Percentiles rank a stretch among this genome's conserved stretches.
Evolutionary conservation across 1,284 basidiomycete genomes (phyloP).

Genomic region (Ganoderma sp.): DNA sequence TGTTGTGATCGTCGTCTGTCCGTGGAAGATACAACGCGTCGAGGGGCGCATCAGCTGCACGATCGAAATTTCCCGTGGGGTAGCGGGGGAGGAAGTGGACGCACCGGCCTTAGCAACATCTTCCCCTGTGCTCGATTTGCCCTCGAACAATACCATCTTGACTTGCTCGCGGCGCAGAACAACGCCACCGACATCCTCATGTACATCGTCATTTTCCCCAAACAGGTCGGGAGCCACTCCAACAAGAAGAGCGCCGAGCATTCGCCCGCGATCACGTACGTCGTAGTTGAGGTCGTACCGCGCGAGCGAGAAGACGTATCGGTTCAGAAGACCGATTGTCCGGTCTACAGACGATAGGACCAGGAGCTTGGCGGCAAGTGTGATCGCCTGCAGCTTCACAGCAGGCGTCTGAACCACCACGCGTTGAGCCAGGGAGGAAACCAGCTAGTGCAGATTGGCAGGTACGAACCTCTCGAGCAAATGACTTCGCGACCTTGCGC

Average conservation of each 20-base stretch:
- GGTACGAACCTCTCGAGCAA: constrained; percentile 66
- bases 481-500: constrained; percentile 75
- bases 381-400: constrained; percentile 84
- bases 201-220: constrained; percentile 45
- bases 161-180: constrained; percentile 84
- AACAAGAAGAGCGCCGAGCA: constrained; percentile 73
- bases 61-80: neutral
- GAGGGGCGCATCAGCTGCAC: neutral
- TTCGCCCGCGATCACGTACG: constrained; percentile 85
- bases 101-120: constrained; percentile 40
- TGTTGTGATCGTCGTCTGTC: constrained; percentile 49
- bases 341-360: constrained; percentile 67
- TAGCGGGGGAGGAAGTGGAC: neutral
- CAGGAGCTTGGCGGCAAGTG: constrained; percentile 83
- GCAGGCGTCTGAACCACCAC: constrained; percentile 52
- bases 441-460: neutral
- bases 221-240: constrained; percentile 53
- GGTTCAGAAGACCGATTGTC: constrained; percentile 59
- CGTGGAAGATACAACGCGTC: neutral
- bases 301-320: constrained; percentile 83
- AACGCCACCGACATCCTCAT: constrained; percentile 67
- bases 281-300: constrained; percentile 89
- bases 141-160: constrained; percentile 76
- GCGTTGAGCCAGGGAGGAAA: constrained; percentile 1
- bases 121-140: constrained; percentile 58